phyloP scores from a whole-genome alignment of 306 rosid genomes.

The Castanea crenata region DNA sequence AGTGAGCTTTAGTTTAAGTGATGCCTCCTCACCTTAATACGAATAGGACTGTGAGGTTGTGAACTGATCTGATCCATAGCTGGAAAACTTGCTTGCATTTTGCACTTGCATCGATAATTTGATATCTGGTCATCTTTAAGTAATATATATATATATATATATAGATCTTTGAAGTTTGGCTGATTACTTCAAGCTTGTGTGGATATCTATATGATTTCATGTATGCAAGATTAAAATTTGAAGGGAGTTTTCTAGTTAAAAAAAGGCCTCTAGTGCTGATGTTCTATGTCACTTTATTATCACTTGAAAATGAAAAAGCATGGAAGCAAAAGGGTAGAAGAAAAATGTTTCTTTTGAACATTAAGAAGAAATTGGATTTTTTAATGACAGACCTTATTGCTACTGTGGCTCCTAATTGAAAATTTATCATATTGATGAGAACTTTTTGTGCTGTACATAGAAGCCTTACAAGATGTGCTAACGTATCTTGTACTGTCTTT shows the following conservation, averaged over 20 bases:
- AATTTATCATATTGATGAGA: not conserved
- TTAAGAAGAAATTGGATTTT: too few relatives aligned
- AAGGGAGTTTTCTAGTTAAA: not conserved
- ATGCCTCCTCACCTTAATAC: not conserved
- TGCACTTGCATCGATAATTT: not conserved
- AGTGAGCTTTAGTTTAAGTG: not conserved
- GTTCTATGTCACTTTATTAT: not conserved
- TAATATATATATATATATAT: too few relatives aligned
- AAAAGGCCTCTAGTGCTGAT: not conserved
- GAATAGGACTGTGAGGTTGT: not conserved
- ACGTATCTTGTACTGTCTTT: slow-evolving; percentile 4
- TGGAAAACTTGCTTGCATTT: not conserved
- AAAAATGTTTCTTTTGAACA: too few relatives aligned
- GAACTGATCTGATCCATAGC: not conserved
- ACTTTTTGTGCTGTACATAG: not conserved
- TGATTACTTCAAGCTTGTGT: not conserved
- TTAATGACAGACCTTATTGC: not conserved
- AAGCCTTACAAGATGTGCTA: not conserved
- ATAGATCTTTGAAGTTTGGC: not conserved
- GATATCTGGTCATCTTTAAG: not conserved
- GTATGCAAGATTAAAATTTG: not conserved
- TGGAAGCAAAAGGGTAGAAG: not conserved
- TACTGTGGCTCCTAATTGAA: not conserved
- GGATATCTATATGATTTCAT: not conserved
- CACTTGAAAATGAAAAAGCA: not conserved